Conservation (phyloP, 768 basidiomycete genomes). For the Amanita inopinata region DNA sequence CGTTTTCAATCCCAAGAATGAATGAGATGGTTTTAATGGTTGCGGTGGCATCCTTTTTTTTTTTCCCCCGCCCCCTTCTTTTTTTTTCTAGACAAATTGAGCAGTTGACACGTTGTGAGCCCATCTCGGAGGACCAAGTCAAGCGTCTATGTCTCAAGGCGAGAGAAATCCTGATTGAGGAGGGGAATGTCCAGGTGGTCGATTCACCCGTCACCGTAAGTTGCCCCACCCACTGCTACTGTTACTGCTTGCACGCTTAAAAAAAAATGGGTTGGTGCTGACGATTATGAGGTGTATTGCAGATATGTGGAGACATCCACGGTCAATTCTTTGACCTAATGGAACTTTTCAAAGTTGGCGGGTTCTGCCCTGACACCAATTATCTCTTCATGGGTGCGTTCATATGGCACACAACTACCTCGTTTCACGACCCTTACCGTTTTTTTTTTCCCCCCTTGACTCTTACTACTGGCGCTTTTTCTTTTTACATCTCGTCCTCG, state of each 20-base stretch:
- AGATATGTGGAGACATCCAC: constrained; percentile 95
- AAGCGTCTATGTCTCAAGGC: constrained; percentile 94
- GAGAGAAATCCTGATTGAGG: constrained; percentile 92
- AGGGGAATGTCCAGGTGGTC: constrained; percentile 93
- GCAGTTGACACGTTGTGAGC: constrained; percentile 87
- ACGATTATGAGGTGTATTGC: constrained; percentile 3
- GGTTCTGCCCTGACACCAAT: constrained; percentile 86
- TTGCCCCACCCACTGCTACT: constrained; percentile 19
- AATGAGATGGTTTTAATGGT: too few relatives aligned
- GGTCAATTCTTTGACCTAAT: constrained; percentile 96
- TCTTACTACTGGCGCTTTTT: not conserved
- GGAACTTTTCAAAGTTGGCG: constrained; percentile 91
- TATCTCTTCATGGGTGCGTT: constrained; percentile 91
- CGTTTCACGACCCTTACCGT: constrained; percentile 1
- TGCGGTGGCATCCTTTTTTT: not conserved
- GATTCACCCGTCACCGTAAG: constrained; percentile 92
- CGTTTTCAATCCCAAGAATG: too few relatives aligned
- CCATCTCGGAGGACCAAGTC: constrained; percentile 92
- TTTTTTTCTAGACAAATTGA: constrained; percentile 70
- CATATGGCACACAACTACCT: not conserved
- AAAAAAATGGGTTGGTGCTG: too few relatives aligned
- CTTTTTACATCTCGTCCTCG: constrained; percentile 2
- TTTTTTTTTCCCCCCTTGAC: not conserved
- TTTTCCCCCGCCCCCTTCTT: not conserved
- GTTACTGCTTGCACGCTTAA: constrained; percentile 9